These are phyloP conservation scores for Stephania cephalantha DNA, from an alignment of 164 flowering plant species.

Conservation along the genomic window DNA sequence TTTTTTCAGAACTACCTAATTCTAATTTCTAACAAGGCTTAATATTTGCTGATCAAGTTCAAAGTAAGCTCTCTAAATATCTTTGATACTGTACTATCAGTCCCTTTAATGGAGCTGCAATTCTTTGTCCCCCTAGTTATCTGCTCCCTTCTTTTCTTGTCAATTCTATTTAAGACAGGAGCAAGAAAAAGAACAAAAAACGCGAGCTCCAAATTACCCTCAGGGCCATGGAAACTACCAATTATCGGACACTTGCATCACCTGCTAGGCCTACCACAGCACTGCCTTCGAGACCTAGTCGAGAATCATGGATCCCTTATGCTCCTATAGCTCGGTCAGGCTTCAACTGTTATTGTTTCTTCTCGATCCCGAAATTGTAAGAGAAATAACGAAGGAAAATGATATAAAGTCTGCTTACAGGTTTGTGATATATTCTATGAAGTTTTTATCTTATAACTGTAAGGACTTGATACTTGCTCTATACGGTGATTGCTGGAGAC, in stretches of 20 bases:
- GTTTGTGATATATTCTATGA: constrained; percentile 15
- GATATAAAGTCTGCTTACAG: constrained; percentile 32
- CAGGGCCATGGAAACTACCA: constrained; percentile 40
- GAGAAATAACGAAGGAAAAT: constrained; percentile 33
- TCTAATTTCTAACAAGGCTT: too few relatives aligned
- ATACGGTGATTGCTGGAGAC: constrained; percentile 44
- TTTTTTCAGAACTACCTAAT: too few relatives aligned
- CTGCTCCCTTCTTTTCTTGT: background rate
- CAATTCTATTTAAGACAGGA: constrained; percentile 1
- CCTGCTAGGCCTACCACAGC: constrained; percentile 30
- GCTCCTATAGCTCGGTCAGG: constrained; percentile 37
- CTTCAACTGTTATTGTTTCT: constrained; percentile 24
- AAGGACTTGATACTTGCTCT: constrained; percentile 30
- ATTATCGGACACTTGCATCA: constrained; percentile 37
- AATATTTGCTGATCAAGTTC: too few relatives aligned
- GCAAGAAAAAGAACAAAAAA: background rate
- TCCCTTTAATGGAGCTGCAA: too few relatives aligned
- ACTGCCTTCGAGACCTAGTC: constrained; percentile 25
- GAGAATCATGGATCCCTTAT: constrained; percentile 39
- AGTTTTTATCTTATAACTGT: constrained; percentile 25
- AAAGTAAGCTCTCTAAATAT: too few relatives aligned
- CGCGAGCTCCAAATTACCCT: constrained; percentile 24
- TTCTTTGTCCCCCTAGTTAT: too few relatives aligned
- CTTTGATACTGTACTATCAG: too few relatives aligned
- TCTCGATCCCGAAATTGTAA: too few relatives aligned